Evolutionary conservation across 192 early-diverging fungal genomes (phyloP).

Genomic region (Dissophora globulifera): DNA sequence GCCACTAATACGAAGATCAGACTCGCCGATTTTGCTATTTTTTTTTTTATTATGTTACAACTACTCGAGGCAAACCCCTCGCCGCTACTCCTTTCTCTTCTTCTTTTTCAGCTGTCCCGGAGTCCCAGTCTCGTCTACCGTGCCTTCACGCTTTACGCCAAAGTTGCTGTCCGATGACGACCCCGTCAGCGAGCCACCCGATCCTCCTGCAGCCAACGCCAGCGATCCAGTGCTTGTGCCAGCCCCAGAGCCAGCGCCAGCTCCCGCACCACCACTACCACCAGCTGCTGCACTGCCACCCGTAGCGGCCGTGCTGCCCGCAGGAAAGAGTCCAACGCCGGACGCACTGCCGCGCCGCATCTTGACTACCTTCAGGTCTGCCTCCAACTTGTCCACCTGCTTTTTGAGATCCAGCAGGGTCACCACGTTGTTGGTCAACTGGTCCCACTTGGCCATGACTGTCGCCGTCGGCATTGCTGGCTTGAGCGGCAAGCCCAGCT

Average conservation of each 20-base stretch:
- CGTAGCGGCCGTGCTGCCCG: slow-evolving; percentile 8
- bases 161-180: slow-evolving; percentile 1
- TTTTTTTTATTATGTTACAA: no score
- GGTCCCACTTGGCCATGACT: slow-evolving; percentile 84
- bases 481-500: slow-evolving; percentile 52
- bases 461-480: slow-evolving; percentile 86
- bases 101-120: slow-evolving; percentile 43
- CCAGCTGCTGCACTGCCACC: background rate
- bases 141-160: slow-evolving; percentile 46
- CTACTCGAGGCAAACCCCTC: no score
- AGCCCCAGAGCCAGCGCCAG: no score
- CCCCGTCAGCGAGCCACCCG: background rate
- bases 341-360: slow-evolving; percentile 47
- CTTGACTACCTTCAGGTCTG: slow-evolving; percentile 69
- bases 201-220: background rate
- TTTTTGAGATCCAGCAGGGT: slow-evolving; percentile 86
- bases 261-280: background rate
- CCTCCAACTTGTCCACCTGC: slow-evolving; percentile 81
- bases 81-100: slow-evolving; percentile 41
- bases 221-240: no score
- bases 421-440: slow-evolving; percentile 78
- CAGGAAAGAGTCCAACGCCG: slow-evolving; percentile 54
- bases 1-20: no score
- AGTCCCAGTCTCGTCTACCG: slow-evolving; percentile 22
- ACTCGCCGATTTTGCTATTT: no score